These are phyloP conservation scores for Leccinum disarticulatum DNA, from an alignment of 768 basidiomycete species.

Conservation along the genomic window DNA sequence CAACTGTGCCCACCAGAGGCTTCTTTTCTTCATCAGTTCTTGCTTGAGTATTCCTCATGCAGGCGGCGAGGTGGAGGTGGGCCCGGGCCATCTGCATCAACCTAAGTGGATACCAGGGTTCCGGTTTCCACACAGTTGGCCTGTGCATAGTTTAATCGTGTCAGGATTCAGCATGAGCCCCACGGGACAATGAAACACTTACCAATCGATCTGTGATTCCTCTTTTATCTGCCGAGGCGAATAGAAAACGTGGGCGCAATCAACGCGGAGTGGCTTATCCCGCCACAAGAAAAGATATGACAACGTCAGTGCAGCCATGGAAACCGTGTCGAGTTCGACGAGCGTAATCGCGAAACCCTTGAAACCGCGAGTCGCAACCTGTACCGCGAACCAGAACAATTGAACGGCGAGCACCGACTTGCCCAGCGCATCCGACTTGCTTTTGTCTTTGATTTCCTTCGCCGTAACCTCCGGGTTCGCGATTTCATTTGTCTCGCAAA, in stretches of 20 bases:
- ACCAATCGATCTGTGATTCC: not conserved
- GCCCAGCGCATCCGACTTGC: not conserved
- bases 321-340: not conserved
- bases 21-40: not conserved
- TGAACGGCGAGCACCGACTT: not conserved
- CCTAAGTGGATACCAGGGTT: not conserved
- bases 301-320: not conserved
- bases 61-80: not conserved
- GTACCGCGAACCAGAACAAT: not conserved
- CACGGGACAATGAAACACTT: not conserved
- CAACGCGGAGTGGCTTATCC: not conserved
- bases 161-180: not conserved
- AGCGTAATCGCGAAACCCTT: not conserved
- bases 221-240: not conserved
- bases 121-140: not conserved
- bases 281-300: not conserved
- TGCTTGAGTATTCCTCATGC: not conserved
- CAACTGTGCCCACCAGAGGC: not conserved
- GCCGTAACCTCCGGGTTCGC: not conserved
- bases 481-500: not conserved
- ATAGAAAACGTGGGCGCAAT: not conserved
- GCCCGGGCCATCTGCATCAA: not conserved
- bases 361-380: not conserved
- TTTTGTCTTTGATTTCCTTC: conserved; percentile 1
- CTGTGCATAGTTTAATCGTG: not conserved